Conservation (phyloP, 2,329 filamentous ascomycete species). For the Remersonia thermophila region DNA sequence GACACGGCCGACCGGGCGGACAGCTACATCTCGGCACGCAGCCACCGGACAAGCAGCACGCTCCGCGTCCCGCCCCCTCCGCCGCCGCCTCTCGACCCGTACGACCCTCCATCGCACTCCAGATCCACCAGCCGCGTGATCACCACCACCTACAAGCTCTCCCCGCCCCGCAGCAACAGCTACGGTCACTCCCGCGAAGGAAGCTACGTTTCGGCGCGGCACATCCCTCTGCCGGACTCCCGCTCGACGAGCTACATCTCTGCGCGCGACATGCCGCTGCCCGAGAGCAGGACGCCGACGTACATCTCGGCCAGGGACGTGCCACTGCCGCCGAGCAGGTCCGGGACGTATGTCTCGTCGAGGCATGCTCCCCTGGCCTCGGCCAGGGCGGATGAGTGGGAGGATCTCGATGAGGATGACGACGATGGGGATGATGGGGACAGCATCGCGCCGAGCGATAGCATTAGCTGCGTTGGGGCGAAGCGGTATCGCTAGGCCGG, state of each 20-base stretch:
- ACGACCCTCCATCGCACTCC: slow-evolving; percentile 19
- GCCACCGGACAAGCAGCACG: slow-evolving; percentile 26
- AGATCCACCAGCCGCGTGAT: slow-evolving; percentile 20
- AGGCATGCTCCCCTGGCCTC: slow-evolving; percentile 23
- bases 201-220: slow-evolving; percentile 11
- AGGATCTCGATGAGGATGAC: slow-evolving; percentile 9
- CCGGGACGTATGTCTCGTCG: too few relatives aligned
- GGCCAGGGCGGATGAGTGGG: slow-evolving; percentile 26
- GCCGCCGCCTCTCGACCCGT: slow-evolving; percentile 8
- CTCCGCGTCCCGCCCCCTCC: slow-evolving; percentile 16
- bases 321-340: slow-evolving; percentile 1
- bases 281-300: slow-evolving; percentile 7
- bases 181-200: slow-evolving; percentile 11
- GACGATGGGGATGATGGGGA: slow-evolving; percentile 38
- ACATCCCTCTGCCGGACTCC: slow-evolving; percentile 26
- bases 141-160: slow-evolving; percentile 14
- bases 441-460: slow-evolving; percentile 48
- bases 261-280: slow-evolving; percentile 1
- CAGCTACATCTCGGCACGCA: slow-evolving; percentile 33
- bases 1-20: slow-evolving; percentile 25
- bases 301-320: slow-evolving; percentile 5
- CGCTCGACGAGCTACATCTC: slow-evolving; percentile 13
- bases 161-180: slow-evolving; percentile 13
- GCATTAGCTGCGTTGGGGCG: slow-evolving; percentile 48
- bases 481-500: slow-evolving; percentile 20